Conservation (phyloP, 2,329 filamentous ascomycete genomes). For the Ophiosphaerella herpotricha region DNA sequence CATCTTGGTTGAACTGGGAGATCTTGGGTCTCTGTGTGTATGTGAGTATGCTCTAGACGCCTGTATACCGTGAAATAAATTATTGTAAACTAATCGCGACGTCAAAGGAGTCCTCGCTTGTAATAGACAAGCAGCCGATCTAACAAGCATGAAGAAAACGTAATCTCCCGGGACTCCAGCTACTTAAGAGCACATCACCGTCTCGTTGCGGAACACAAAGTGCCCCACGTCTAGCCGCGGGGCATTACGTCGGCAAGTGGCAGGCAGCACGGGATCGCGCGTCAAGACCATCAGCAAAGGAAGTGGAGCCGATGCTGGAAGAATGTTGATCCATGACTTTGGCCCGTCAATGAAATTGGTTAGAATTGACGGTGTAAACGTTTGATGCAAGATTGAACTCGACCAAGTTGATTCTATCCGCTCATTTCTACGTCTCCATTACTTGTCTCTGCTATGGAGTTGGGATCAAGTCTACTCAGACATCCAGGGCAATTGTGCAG, state of each 20-base stretch:
- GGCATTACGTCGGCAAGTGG: slow-evolving; percentile 3
- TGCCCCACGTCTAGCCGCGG: not conserved
- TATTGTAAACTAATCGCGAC: no score
- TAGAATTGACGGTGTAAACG: not conserved
- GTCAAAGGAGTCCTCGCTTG: not conserved
- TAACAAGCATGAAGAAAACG: slow-evolving; percentile 1
- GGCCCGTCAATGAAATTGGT: not conserved
- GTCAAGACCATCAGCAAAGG: not conserved
- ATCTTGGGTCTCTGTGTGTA: no score
- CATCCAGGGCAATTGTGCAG: slow-evolving; percentile 97
- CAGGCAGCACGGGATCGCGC: not conserved
- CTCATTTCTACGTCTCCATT: slow-evolving; percentile 40
- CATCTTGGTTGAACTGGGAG: slow-evolving; percentile 13
- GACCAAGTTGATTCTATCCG: slow-evolving; percentile 12
- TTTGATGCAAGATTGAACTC: not conserved
- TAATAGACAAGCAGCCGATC: slow-evolving; percentile 1
- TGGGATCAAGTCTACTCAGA: slow-evolving; percentile 51
- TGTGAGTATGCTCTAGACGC: no score
- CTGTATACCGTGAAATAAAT: no score
- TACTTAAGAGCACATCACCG: slow-evolving; percentile 4
- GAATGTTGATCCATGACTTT: slow-evolving; percentile 1
- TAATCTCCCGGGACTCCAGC: not conserved
- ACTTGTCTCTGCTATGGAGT: slow-evolving; percentile 9
- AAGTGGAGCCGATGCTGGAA: not conserved
- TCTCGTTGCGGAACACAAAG: not conserved